Evolutionary conservation across 1,284 basidiomycete species (phyloP).

Genomic region (Anthracocystis walkeri): DNA sequence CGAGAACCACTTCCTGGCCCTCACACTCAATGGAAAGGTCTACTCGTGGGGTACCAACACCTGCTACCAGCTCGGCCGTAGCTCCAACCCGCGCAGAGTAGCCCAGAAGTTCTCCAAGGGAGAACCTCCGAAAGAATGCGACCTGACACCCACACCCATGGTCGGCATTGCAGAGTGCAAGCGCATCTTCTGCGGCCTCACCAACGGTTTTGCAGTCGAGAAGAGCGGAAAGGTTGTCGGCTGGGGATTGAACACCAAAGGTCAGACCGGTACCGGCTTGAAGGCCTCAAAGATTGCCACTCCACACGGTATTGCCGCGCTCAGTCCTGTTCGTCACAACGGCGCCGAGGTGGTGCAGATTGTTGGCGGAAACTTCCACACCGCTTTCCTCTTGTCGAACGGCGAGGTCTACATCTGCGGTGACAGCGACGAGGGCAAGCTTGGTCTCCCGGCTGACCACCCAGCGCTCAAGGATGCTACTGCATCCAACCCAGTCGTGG

Average conservation of each 20-base stretch:
- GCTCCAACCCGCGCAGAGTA: slow-evolving; percentile 73
- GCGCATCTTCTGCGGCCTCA: slow-evolving; percentile 81
- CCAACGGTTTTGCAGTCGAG: slow-evolving; percentile 90
- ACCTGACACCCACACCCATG: slow-evolving; percentile 83
- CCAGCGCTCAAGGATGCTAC: slow-evolving; percentile 39
- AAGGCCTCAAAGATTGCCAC: slow-evolving; percentile 75
- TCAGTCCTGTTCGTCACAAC: slow-evolving; percentile 77
- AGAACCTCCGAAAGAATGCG: slow-evolving; percentile 80
- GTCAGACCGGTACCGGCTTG: slow-evolving; percentile 76
- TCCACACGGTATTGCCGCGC: slow-evolving; percentile 78
- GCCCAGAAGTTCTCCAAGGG: slow-evolving; percentile 52
- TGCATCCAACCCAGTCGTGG: slow-evolving; percentile 39
- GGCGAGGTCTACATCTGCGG: slow-evolving; percentile 78
- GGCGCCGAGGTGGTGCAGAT: slow-evolving; percentile 73
- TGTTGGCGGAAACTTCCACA: slow-evolving; percentile 84
- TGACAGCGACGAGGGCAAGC: slow-evolving; percentile 64
- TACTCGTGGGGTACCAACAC: slow-evolving; percentile 85
- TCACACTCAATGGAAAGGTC: slow-evolving; percentile 85
- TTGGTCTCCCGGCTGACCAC: slow-evolving; percentile 53
- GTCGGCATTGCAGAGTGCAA: slow-evolving; percentile 78
- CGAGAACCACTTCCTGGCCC: slow-evolving; percentile 85
- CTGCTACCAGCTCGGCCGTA: slow-evolving; percentile 86
- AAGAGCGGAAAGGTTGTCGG: slow-evolving; percentile 83
- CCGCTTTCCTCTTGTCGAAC: slow-evolving; percentile 83
- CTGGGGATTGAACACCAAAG: slow-evolving; percentile 88